Evolutionary conservation across 2,329 filamentous ascomycete genomes (phyloP).

Genomic region (Ramularia endophylla): DNA sequence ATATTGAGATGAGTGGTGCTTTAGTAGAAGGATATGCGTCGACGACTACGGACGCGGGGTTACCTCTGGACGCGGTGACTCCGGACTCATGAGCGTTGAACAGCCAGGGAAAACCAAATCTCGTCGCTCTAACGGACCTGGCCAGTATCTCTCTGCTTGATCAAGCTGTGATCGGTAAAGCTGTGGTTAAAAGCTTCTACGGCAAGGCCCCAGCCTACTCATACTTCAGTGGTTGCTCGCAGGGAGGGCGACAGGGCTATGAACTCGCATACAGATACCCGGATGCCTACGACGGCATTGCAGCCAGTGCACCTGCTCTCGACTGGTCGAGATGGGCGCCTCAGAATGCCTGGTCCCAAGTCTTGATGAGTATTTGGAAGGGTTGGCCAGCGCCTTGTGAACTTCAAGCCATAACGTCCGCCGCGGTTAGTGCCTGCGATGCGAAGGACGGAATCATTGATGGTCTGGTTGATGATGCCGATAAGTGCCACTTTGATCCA

Average conservation of each 20-base stretch:
- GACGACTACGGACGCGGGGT: slow-evolving; percentile 26
- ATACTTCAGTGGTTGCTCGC: slow-evolving; percentile 34
- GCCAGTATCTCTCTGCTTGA: slow-evolving; percentile 29
- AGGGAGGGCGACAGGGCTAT: slow-evolving; percentile 33
- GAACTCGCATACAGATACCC: slow-evolving; percentile 34
- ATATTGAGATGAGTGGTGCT: slow-evolving; percentile 6
- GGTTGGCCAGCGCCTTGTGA: slow-evolving; percentile 26
- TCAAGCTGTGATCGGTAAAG: slow-evolving; percentile 28
- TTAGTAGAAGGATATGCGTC: slow-evolving; percentile 22
- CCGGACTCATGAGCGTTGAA: slow-evolving; percentile 18
- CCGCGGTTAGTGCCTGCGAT: slow-evolving; percentile 30
- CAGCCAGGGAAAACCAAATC: slow-evolving; percentile 30
- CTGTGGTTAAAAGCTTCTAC: slow-evolving; percentile 28
- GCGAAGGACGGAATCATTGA: slow-evolving; percentile 30
- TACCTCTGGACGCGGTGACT: slow-evolving; percentile 4
- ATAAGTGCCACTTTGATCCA: slow-evolving; percentile 25
- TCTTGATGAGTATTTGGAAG: slow-evolving; percentile 22
- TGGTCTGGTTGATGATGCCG: slow-evolving; percentile 22
- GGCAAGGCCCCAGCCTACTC: slow-evolving; percentile 26
- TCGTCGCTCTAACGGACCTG: slow-evolving; percentile 29
- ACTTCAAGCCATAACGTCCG: slow-evolving; percentile 27
- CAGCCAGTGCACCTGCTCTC: slow-evolving; percentile 33
- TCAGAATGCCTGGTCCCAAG: slow-evolving; percentile 22
- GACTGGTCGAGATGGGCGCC: slow-evolving; percentile 24
- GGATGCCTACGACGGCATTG: slow-evolving; percentile 33